Base-by-base conservation (phyloP, 1,284 basidiomycete genomes). In the Naganishia albida region DNA sequence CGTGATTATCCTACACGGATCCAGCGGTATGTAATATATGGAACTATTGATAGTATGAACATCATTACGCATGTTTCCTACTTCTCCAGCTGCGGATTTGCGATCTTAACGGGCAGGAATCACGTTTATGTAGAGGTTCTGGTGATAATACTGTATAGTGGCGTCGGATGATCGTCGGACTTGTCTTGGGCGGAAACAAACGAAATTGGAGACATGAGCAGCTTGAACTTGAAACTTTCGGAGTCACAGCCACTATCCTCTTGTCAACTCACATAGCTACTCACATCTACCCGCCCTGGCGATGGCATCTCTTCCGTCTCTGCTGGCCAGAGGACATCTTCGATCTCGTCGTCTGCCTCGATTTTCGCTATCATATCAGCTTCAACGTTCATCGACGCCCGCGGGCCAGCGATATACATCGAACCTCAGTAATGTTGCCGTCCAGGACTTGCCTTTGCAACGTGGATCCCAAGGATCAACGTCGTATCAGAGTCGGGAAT, bases 151-250 rank as follows among this genome's bases (percentile, higher is more conserved):
- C n/a, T n/a, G 34, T 34, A 34, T 34, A 34, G 34, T 4, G 34
- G 34, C 34, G 34, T 34, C n/a, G n/a, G n/a, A n/a, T n/a, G n/a
- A n/a, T n/a, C n/a, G n/a, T n/a, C n/a, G 34, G 34, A 34, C 34
- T 34, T 6, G 6, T 6, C 4, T 34, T 34, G 34, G 34, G 34
- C 46, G 20, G 46, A 25, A 48, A 48, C n/a, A 20, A 48, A 23
- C 48, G 39, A 40, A 51, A 49, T 51, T 16, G 7, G n/a, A 48
- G 55, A 57, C 55, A 48, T 20, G 43, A 34, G 55, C 55, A 30
- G 43, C 25, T 20, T 1, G 18, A 1, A 18, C 13, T 43, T 15
- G 6, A 15, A 43, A 3, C 15, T 6, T 18, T 43, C 3, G 42
- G 16, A 15, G 42, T 18, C 6, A 18, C 3, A 18, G 42, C n/a